Base-by-base conservation (phyloP, 345 rosid genomes). In the Bruguiera parviflora region DNA sequence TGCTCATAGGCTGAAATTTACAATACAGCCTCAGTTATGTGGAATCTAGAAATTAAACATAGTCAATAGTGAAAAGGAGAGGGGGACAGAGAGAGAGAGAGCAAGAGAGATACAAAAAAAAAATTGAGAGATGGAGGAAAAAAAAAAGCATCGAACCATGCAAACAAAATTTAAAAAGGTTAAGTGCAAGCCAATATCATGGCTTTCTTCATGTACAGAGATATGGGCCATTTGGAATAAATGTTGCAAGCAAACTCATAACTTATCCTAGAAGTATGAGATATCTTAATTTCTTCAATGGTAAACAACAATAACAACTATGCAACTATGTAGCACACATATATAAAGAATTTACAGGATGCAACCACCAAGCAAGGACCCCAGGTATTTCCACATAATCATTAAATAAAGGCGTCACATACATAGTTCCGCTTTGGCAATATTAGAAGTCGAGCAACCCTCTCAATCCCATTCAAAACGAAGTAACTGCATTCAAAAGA, bases 361-460 rank as follows among this genome's bases (percentile, higher is more conserved):
- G 27, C 25, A 58, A 46, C 35, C 22, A 37, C 29, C n/a, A 5
- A 6, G 33, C 32, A 53, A 53, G 27, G 8, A 35, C 39, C 15
- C 19, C 55, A 57, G 21, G 51, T 15, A 22, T 65, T 46, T 47
- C 63, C 58, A 8, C 20, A 24, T 0, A 59, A 3, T 25, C 19
- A 33, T 58, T 29, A 29, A 15, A 8, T 7, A 31, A 60, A 19
- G 22, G 37, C 46, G 43, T 22, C 33, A 76, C 98, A 87, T 85
- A 94, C 99, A 82, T 92, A 93, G 82, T 95, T 95, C 62, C 88
- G 79, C 78, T 95, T 95, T 11, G 92, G 96, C 82, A 91, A 73
- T 79, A 95, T 89, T 65, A 95, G 77, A 75, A 83, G 77, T 65
- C 97, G 93, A 65, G 85, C 90, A 75, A 95, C 97, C 75, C 96